Conservation (phyloP, 1,139 yeast species). For the Candida pseudocylindracea region DNA sequence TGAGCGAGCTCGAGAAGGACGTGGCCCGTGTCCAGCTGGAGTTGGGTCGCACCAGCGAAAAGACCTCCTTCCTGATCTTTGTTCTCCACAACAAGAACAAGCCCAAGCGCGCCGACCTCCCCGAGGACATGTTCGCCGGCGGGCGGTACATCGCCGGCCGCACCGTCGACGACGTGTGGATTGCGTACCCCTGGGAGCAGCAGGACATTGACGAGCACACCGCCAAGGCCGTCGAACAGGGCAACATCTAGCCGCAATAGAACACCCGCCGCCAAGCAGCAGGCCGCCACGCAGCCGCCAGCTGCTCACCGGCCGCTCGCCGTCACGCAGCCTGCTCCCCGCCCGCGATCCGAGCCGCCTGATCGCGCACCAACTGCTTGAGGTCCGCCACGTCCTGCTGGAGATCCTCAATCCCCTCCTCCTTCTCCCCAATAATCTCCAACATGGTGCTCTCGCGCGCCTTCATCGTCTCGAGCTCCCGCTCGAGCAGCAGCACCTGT, state of each 20-base stretch:
- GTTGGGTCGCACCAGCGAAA: conserved; percentile 9
- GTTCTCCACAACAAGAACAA: conserved; percentile 87
- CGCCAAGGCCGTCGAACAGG: conserved; percentile 59
- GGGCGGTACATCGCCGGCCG: conserved; percentile 81
- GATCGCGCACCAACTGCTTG: conserved; percentile 20
- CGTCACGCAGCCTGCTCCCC: too few relatives aligned
- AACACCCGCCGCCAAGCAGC: too few relatives aligned
- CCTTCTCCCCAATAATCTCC: conserved; percentile 69
- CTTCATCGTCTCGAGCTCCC: conserved; percentile 13
- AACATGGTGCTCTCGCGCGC: conserved; percentile 29
- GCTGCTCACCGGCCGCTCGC: too few relatives aligned
- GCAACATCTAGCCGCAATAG: conserved; percentile 5
- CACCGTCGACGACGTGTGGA: conserved; percentile 85
- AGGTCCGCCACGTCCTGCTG: conserved; percentile 76
- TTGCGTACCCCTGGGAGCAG: conserved; percentile 96
- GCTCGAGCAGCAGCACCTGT: conserved; percentile 13
- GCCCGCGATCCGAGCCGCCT: too few relatives aligned
- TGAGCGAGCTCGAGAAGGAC: conserved; percentile 71
- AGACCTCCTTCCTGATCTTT: conserved; percentile 68
- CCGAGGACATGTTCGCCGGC: conserved; percentile 34
- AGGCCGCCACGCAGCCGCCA: too few relatives aligned
- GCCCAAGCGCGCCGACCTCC: conserved; percentile 65
- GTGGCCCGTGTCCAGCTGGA: conserved; percentile 32
- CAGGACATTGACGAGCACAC: conserved; percentile 80
- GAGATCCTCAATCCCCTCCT: conserved; percentile 70